Conservation (phyloP, 2,329 filamentous ascomycete genomes). For the Lanzia echinophila region DNA sequence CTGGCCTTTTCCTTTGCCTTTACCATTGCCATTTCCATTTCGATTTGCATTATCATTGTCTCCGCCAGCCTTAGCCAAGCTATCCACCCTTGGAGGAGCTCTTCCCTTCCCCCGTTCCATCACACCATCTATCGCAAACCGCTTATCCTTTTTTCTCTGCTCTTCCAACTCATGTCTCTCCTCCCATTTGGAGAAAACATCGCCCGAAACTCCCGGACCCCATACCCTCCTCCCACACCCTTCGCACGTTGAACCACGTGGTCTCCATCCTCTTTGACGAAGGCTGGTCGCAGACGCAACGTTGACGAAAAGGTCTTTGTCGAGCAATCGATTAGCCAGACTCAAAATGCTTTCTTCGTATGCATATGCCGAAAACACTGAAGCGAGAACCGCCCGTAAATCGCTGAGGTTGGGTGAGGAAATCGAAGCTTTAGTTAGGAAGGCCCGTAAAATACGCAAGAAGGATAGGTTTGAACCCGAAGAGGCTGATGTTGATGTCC, state of each 20-base stretch:
- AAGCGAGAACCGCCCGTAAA: slow-evolving; percentile 73
- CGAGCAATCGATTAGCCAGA: slow-evolving; percentile 79
- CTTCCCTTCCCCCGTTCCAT: slow-evolving; percentile 34
- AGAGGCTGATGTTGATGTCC: slow-evolving; percentile 49
- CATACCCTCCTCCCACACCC: slow-evolving; percentile 76
- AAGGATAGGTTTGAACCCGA: slow-evolving; percentile 61
- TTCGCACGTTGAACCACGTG: slow-evolving; percentile 80
- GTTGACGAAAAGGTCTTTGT: slow-evolving; percentile 80
- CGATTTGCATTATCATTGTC: slow-evolving; percentile 3
- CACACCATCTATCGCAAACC: slow-evolving; percentile 28
- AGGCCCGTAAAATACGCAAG: slow-evolving; percentile 79
- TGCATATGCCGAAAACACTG: slow-evolving; percentile 91
- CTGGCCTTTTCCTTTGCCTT: slow-evolving; percentile 28
- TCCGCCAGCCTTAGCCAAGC: slow-evolving; percentile 20
- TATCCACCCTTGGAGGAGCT: slow-evolving; percentile 31
- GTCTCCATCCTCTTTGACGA: slow-evolving; percentile 82
- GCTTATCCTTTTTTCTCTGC: slow-evolving; percentile 32
- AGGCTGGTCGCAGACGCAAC: slow-evolving; percentile 69
- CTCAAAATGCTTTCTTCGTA: slow-evolving; percentile 87
- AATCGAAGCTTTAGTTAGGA: slow-evolving; percentile 73
- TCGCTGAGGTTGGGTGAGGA: slow-evolving; percentile 83
- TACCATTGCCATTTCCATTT: slow-evolving; percentile 20
- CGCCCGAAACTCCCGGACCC: slow-evolving; percentile 76
- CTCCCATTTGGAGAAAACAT: slow-evolving; percentile 80
- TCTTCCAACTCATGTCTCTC: slow-evolving; percentile 46